phyloP scores from a whole-genome alignment of 805 yeast species.

The Jamesozyma hellenica region DNA sequence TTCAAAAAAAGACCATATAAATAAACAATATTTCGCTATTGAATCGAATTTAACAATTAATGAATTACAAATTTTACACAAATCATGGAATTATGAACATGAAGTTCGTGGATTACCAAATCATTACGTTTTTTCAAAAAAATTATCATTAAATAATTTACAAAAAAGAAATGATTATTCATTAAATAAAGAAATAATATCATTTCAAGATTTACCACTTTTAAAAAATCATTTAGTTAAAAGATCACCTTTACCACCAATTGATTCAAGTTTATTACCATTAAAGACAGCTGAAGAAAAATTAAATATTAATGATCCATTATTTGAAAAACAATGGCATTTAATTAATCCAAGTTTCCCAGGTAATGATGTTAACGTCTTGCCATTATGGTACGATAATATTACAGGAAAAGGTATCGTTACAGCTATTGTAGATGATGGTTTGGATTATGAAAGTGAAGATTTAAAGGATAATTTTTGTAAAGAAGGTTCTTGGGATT shows the following conservation, averaged over 20 bases:
- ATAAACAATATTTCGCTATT: constrained; percentile 51
- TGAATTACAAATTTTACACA: constrained; percentile 33
- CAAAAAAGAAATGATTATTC: constrained; percentile 10
- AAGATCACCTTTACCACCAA: constrained; percentile 42
- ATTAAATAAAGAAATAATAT: constrained; percentile 16
- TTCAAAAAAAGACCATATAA: constrained; percentile 40
- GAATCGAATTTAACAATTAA: constrained; percentile 36
- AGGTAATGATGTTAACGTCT: constrained; percentile 79
- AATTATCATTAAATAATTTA: background rate
- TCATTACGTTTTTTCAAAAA: constrained; percentile 59
- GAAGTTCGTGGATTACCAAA: constrained; percentile 48
- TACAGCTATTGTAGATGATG: constrained; percentile 90
- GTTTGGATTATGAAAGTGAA: constrained; percentile 69
- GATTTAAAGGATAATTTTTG: constrained; percentile 66
- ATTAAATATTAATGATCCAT: constrained; percentile 69
- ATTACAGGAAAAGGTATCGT: constrained; percentile 75
- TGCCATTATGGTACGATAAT: constrained; percentile 74
- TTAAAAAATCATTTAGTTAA: constrained; percentile 35
- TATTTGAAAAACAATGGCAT: constrained; percentile 86
- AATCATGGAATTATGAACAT: constrained; percentile 52
- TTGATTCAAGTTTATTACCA: constrained; percentile 44
- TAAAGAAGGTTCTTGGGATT: constrained; percentile 86
- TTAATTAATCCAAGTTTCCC: constrained; percentile 61
- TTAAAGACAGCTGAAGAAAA: constrained; percentile 39
- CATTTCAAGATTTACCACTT: constrained; percentile 48